Conservation (phyloP, 2,329 filamentous ascomycete genomes). For the Xylariaceae sp. region DNA sequence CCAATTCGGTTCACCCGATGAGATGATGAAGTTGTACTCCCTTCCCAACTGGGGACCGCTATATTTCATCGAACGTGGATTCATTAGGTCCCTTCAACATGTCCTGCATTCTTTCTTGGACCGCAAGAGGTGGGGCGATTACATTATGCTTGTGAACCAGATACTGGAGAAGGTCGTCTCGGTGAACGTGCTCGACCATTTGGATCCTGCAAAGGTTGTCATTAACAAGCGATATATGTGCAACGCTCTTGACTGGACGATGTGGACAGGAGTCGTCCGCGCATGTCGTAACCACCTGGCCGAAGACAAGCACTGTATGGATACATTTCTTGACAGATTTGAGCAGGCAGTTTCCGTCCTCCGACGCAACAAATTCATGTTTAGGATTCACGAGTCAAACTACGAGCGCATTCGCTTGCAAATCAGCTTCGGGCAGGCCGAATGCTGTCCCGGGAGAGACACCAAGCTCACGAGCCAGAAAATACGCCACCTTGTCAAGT, state of each 20-base stretch:
- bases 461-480: too few species aligned
- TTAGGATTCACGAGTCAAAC: conserved; percentile 3
- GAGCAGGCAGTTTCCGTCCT: conserved; percentile 2
- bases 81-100: conserved; percentile 14
- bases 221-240: conserved; percentile 1
- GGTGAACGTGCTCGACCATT: too few species aligned
- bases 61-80: conserved; percentile 20
- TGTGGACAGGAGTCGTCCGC: conserved; percentile 1
- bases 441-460: too few species aligned
- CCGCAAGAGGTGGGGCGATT: conserved; percentile 21
- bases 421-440: conserved; percentile 4
- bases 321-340: too few species aligned
- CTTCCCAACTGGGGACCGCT: conserved; percentile 19
- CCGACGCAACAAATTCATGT: background rate
- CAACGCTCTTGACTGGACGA: conserved; percentile 2
- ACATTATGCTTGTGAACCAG: conserved; percentile 14
- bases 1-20: conserved; percentile 14
- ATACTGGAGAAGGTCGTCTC: conserved; percentile 21
- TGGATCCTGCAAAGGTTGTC: too few species aligned
- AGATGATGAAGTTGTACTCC: conserved; percentile 18
- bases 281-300: background rate
- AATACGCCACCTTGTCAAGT: conserved; percentile 31
- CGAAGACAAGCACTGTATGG: too few species aligned
- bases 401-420: conserved; percentile 6
- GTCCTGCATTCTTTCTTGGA: conserved; percentile 7